phyloP scores from a whole-genome alignment of 108 stramenopile species.

The Fistulifera solaris region DNA sequence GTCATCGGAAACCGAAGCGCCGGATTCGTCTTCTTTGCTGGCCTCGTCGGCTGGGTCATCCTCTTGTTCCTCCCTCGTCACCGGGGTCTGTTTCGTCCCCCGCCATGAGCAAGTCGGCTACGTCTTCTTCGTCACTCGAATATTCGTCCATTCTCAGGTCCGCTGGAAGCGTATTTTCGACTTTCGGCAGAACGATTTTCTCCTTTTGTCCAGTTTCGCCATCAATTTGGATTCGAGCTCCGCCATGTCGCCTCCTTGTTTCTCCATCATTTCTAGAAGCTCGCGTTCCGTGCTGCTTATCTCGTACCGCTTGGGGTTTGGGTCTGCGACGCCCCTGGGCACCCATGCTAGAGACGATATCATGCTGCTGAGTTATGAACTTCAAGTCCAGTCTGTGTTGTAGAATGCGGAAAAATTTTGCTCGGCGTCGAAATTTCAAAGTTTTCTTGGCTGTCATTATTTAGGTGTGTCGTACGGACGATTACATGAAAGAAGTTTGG shows the following conservation, averaged over 20 bases:
- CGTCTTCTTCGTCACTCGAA: constrained; percentile 80
- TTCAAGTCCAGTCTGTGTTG: no score
- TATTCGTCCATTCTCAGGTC: constrained; percentile 91
- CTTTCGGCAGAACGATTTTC: constrained; percentile 22
- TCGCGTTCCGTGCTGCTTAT: constrained; percentile 61
- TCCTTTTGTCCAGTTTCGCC: constrained; percentile 13
- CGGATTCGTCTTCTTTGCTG: constrained; percentile 22
- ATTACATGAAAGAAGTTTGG: no score
- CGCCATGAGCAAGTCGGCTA: constrained; percentile 62
- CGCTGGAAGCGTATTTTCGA: constrained; percentile 49
- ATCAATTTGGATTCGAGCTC: constrained; percentile 9
- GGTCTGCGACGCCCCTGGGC: constrained; percentile 75
- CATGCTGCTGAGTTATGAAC: constrained; percentile 38
- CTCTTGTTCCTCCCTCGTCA: constrained; percentile 1
- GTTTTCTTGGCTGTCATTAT: no score
- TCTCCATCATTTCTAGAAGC: constrained; percentile 41
- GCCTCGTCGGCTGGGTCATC: neutral
- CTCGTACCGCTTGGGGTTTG: constrained; percentile 75
- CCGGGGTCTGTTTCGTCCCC: constrained; percentile 30
- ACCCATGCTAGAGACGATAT: constrained; percentile 71
- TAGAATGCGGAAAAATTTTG: no score
- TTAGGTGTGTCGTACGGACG: no score
- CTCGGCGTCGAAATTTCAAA: no score
- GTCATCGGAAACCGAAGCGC: constrained; percentile 22
- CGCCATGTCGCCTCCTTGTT: constrained; percentile 15